These are phyloP conservation scores for Abortiporus biennis DNA, from an alignment of 1,284 basidiomycete species.

Conservation along the genomic window DNA sequence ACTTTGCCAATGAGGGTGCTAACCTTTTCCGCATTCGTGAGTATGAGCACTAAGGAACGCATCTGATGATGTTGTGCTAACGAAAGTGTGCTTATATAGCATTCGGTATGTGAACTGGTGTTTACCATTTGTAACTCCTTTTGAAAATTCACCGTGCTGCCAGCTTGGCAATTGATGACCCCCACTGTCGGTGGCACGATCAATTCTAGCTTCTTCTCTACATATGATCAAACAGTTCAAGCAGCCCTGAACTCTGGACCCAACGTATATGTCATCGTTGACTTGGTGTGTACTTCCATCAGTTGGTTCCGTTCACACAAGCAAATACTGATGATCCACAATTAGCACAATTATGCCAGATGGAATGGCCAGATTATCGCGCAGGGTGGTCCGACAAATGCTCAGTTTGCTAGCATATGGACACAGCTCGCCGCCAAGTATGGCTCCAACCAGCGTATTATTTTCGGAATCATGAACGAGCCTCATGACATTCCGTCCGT, in stretches of 20 bases:
- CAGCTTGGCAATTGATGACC: slow-evolving; percentile 49
- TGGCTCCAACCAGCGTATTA: slow-evolving; percentile 38
- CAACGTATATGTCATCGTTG: slow-evolving; percentile 44
- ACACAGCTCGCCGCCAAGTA: slow-evolving; percentile 47
- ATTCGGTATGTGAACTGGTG: slow-evolving; percentile 26
- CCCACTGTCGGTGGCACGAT: slow-evolving; percentile 41
- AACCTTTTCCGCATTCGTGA: slow-evolving; percentile 42
- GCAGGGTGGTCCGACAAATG: slow-evolving; percentile 49
- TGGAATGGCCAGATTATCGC: slow-evolving; percentile 45
- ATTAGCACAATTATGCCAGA: slow-evolving; percentile 45
- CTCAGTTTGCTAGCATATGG: slow-evolving; percentile 47
- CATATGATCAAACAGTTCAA: slow-evolving; percentile 43
- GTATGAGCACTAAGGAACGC: slow-evolving; percentile 11
- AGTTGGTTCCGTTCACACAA: background rate
- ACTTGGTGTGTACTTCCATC: slow-evolving; percentile 25
- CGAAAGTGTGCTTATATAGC: slow-evolving; percentile 14
- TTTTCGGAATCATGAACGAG: slow-evolving; percentile 49
- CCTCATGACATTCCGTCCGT: slow-evolving; percentile 40
- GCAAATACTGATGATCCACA: background rate
- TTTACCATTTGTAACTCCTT: too few species aligned
- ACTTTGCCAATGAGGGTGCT: slow-evolving; percentile 38
- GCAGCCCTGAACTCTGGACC: slow-evolving; percentile 36
- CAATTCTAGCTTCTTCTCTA: slow-evolving; percentile 36
- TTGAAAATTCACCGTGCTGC: too few species aligned
- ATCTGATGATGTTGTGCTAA: too few species aligned